Evolutionary conservation across 805 yeast genomes (phyloP).

Genomic region (Candida ovalis): DNA sequence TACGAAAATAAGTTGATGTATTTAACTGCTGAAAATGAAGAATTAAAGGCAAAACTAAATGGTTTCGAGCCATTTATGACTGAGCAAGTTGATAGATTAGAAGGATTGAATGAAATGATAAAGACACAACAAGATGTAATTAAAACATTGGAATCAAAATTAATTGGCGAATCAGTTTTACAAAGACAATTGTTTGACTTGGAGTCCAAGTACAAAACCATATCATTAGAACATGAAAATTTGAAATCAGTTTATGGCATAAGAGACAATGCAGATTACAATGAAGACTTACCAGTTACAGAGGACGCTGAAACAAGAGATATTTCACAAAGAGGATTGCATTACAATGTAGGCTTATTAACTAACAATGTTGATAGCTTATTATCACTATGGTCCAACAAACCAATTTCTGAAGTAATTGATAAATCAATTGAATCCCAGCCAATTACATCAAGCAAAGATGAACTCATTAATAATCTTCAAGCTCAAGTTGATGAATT

Average conservation of each 20-base stretch:
- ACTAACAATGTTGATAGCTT: conserved; percentile 16
- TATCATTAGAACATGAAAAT: conserved; percentile 42
- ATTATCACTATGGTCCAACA: conserved; percentile 11
- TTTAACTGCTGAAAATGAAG: conserved; percentile 42
- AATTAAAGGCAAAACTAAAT: conserved; percentile 36
- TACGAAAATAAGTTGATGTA: conserved; percentile 34
- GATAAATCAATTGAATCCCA: conserved; percentile 4
- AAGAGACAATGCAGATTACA: conserved; percentile 10
- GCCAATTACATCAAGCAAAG: conserved; percentile 4
- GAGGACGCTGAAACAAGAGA: conserved; percentile 22
- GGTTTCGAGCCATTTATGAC: conserved; percentile 52
- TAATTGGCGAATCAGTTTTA: conserved; percentile 41
- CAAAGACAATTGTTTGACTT: conserved; percentile 45
- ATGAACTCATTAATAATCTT: conserved; percentile 30
- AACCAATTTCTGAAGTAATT: conserved; percentile 4
- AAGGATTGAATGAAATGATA: conserved; percentile 50
- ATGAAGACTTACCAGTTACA: conserved; percentile 18
- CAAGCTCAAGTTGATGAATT: conserved; percentile 57
- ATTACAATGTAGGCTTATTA: conserved; percentile 3
- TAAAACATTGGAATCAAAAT: conserved; percentile 35
- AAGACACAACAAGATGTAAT: conserved; percentile 49
- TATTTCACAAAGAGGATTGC: background rate
- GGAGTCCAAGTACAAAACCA: conserved; percentile 41
- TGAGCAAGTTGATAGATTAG: conserved; percentile 48
- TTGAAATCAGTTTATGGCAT: conserved; percentile 31